Evolutionary conservation across 768 basidiomycete species (phyloP).

Genomic region (Podaxis sp.): DNA sequence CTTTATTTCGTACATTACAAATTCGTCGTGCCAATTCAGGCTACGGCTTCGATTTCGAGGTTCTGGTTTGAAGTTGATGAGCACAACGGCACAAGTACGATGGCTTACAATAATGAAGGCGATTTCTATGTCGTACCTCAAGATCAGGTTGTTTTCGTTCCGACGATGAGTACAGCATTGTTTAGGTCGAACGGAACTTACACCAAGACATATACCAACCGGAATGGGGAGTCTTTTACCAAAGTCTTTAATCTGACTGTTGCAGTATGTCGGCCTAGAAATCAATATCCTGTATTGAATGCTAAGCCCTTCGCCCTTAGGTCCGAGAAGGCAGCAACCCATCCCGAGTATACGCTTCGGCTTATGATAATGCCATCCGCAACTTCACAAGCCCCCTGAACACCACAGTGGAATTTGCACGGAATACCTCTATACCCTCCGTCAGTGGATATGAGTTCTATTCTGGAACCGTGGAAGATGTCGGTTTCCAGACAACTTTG

Average conservation of each 20-base stretch:
- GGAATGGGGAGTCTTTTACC: constrained; percentile 23
- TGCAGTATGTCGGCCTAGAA: constrained; percentile 19
- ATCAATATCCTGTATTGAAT: background rate
- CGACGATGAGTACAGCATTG: constrained; percentile 34
- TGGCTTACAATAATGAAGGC: constrained; percentile 42
- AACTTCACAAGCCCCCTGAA: constrained; percentile 29
- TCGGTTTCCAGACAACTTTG: constrained; percentile 28
- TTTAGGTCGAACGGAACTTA: constrained; percentile 24
- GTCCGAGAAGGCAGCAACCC: constrained; percentile 29
- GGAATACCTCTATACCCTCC: constrained; percentile 28
- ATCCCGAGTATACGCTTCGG: constrained; percentile 35
- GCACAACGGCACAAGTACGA: constrained; percentile 36
- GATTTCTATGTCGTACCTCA: constrained; percentile 40
- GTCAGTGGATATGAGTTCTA: constrained; percentile 39
- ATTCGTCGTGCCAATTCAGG: constrained; percentile 42
- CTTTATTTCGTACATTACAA: constrained; percentile 40
- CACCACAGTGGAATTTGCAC: constrained; percentile 28
- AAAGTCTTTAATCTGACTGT: constrained; percentile 25
- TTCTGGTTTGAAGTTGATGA: constrained; percentile 53
- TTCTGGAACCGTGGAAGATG: constrained; percentile 23
- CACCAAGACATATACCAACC: constrained; percentile 26
- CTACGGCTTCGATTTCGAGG: constrained; percentile 40
- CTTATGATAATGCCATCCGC: constrained; percentile 30
- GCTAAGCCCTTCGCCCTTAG: background rate
- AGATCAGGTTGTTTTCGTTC: constrained; percentile 43